phyloP scores from a whole-genome alignment of 73 alveolate species.

The Blepharisma japonicum region DNA sequence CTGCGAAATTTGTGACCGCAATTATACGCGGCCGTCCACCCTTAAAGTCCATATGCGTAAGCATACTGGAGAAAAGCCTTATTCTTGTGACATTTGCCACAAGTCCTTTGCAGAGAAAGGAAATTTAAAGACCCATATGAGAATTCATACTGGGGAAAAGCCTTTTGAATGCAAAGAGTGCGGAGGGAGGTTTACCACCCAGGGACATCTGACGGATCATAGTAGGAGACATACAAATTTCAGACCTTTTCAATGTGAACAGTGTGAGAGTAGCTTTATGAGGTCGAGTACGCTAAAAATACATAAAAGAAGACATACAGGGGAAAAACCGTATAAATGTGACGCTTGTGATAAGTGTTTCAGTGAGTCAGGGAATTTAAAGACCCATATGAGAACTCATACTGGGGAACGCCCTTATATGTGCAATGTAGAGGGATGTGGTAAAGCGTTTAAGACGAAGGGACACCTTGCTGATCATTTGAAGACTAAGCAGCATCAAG shows the following conservation, averaged over 20 bases:
- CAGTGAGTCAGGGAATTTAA: constrained; percentile 68
- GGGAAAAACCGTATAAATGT: constrained; percentile 67
- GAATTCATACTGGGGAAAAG: constrained; percentile 85
- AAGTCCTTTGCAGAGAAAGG: constrained; percentile 63
- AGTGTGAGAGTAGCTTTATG: constrained; percentile 38
- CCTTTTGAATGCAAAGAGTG: constrained; percentile 93
- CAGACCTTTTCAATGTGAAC: constrained; percentile 38
- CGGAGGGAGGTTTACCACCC: constrained; percentile 78
- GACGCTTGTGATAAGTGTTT: constrained; percentile 50
- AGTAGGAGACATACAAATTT: constrained; percentile 62
- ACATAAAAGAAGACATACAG: constrained; percentile 45
- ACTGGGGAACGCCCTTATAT: constrained; percentile 72
- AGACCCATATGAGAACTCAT: constrained; percentile 85
- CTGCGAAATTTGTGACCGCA: neutral
- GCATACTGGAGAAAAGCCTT: constrained; percentile 93
- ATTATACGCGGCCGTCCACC: constrained; percentile 17
- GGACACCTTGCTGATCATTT: constrained; percentile 47
- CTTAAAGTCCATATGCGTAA: constrained; percentile 82
- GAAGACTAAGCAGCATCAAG: constrained; percentile 23
- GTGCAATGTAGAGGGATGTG: constrained; percentile 46
- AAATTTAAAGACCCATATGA: constrained; percentile 70
- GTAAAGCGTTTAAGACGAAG: constrained; percentile 48
- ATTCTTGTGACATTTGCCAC: constrained; percentile 71
- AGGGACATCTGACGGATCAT: constrained; percentile 87
- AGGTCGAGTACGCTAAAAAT: constrained; percentile 51